Conservation (phyloP, 2,329 filamentous ascomycete species). For the Fulvia fulva region DNA sequence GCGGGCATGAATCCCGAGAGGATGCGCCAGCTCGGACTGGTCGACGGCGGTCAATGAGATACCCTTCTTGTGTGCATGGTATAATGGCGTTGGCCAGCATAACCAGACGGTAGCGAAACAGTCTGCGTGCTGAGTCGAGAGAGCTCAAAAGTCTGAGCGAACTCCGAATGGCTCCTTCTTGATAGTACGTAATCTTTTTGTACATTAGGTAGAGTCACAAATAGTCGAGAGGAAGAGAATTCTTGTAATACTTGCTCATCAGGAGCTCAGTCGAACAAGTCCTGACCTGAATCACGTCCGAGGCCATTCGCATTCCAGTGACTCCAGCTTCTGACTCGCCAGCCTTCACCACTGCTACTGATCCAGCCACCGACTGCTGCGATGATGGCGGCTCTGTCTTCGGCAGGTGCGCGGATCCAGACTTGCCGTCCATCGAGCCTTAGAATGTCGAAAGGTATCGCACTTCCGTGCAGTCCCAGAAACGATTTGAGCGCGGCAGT, state of each 20-base stretch:
- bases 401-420: constrained; percentile 62
- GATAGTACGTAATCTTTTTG: constrained; percentile 6
- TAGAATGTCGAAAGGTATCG: constrained; percentile 67
- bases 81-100: background rate
- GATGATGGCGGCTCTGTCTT: constrained; percentile 58
- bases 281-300: constrained; percentile 47
- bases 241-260: background rate
- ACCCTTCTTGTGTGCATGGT: constrained; percentile 4
- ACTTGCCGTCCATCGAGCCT: constrained; percentile 53
- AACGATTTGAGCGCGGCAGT: constrained; percentile 63
- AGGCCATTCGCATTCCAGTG: constrained; percentile 62
- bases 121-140: background rate
- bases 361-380: constrained; percentile 65
- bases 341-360: constrained; percentile 44
- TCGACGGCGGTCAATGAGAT: constrained; percentile 24
- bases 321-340: constrained; percentile 54
- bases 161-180: background rate
- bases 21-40: constrained; percentile 32
- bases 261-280: constrained; percentile 39
- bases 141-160: constrained; percentile 10
- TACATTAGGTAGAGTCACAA: constrained; percentile 17
- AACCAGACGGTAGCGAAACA: background rate
- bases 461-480: constrained; percentile 64
- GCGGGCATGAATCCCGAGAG: constrained; percentile 36
- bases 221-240: background rate